A percentile compares a stretch with the other conserved stretches of the same genome.
Evolutionary conservation across 257 asterid genomes (phyloP).

Genomic region (Jacaranda copaia): DNA sequence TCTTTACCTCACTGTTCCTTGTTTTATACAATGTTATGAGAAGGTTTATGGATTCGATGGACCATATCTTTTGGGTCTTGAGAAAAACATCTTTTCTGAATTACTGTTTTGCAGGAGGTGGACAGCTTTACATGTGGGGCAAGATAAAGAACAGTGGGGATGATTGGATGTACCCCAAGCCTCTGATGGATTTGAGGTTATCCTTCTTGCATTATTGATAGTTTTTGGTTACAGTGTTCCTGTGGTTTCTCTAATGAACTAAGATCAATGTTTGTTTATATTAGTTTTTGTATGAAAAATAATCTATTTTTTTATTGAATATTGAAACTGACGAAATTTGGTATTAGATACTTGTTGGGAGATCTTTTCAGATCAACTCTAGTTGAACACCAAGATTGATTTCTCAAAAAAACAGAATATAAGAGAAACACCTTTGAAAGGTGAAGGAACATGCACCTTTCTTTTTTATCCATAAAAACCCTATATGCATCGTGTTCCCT

Average conservation of each 20-base stretch:
- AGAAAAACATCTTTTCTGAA: constrained; percentile 4
- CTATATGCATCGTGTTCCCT: not conserved
- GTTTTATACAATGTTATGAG: not conserved
- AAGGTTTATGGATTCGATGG: constrained; percentile 6
- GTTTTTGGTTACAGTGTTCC: constrained; percentile 10
- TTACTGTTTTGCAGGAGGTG: constrained; percentile 72
- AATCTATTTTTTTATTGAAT: constrained; percentile 1
- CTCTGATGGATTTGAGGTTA: constrained; percentile 94
- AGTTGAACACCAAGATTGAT: not conserved
- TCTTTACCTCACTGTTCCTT: not conserved
- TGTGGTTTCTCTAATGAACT: constrained; percentile 9
- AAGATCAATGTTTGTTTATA: not conserved
- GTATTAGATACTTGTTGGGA: not conserved
- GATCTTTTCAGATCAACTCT: not conserved
- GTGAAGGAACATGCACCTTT: not conserved
- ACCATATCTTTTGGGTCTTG: constrained; percentile 25
- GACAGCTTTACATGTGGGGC: constrained; percentile 99
- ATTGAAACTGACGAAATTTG: constrained; percentile 1
- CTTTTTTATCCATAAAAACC: not conserved
- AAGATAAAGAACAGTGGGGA: constrained; percentile 90
- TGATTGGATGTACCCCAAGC: constrained; percentile 99
- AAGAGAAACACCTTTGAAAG: not conserved
- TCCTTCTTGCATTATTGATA: constrained; percentile 32
- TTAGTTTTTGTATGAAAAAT: constrained; percentile 8
- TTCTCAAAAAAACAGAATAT: not conserved